Conservation (phyloP, 2,329 filamentous ascomycete genomes). For the Purpureocillium takamizusanense region DNA sequence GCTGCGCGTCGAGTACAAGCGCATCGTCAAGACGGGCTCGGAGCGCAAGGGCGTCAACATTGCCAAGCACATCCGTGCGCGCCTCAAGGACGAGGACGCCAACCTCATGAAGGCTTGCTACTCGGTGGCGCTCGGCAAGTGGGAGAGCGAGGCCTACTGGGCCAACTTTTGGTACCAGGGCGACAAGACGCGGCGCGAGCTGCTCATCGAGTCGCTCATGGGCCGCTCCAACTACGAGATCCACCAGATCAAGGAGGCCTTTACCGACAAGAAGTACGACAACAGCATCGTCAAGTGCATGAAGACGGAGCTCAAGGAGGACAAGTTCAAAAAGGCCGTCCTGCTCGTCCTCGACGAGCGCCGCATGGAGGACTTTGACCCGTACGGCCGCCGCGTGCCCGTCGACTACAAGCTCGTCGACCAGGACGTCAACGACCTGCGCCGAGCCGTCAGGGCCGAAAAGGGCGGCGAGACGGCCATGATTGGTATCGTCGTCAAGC, state of each 20-base stretch:
- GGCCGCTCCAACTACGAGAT: conserved; percentile 86
- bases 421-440: conserved; percentile 64
- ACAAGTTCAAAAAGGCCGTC: conserved; percentile 90
- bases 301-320: conserved; percentile 84
- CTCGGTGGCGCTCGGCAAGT: conserved; percentile 76
- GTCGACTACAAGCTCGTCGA: conserved; percentile 53
- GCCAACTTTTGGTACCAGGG: conserved; percentile 96
- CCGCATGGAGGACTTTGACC: conserved; percentile 73
- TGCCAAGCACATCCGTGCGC: conserved; percentile 72
- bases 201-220: conserved; percentile 90
- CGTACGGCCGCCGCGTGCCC: conserved; percentile 46
- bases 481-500: conserved; percentile 71
- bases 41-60: conserved; percentile 73
- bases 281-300: conserved; percentile 78
- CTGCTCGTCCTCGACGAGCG: conserved; percentile 73
- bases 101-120: conserved; percentile 88
- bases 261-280: conserved; percentile 84
- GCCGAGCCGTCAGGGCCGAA: conserved; percentile 58
- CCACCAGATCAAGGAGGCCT: conserved; percentile 73
- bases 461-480: conserved; percentile 83
- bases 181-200: conserved; percentile 72
- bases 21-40: conserved; percentile 68
- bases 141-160: conserved; percentile 95
- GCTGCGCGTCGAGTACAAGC: conserved; percentile 84
- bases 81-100: conserved; percentile 63